phyloP scores from a whole-genome alignment of 257 asterid genomes.

The Gentiana dahurica region DNA sequence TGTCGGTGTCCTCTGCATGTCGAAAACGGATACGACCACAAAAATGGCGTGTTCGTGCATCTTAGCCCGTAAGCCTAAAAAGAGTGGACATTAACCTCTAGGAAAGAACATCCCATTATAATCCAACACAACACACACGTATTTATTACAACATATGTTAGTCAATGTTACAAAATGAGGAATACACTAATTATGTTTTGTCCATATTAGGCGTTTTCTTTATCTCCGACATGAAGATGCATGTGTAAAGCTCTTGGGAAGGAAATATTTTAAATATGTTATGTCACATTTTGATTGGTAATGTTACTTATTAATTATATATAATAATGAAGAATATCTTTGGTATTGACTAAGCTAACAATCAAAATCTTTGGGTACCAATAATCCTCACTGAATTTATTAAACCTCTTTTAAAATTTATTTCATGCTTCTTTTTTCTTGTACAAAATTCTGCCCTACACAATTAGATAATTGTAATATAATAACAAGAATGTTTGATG shows the following conservation, averaged over 20 bases:
- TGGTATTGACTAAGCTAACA: conserved; percentile 7
- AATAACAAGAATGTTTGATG: too few species aligned
- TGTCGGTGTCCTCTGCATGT: too few species aligned
- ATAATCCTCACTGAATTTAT: neutral
- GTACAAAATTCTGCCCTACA: conserved; percentile 10
- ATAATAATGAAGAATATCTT: neutral
- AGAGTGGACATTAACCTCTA: too few species aligned
- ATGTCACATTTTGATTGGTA: too few species aligned
- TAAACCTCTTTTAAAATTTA: conserved; percentile 1
- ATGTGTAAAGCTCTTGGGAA: neutral
- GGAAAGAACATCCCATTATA: too few species aligned
- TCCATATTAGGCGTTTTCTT: neutral
- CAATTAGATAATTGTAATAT: too few species aligned
- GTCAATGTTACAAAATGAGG: neutral
- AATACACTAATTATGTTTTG: neutral
- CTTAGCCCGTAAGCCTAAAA: too few species aligned
- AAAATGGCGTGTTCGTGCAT: too few species aligned
- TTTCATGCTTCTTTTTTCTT: neutral
- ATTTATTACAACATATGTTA: too few species aligned
- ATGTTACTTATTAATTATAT: too few species aligned
- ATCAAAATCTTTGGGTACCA: conserved; percentile 5
- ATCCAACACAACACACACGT: too few species aligned
- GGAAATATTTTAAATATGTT: neutral
- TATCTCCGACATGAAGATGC: neutral
- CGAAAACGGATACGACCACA: too few species aligned